Evolutionary conservation across 2,329 filamentous ascomycete species (phyloP).

Genomic region (Curvularia lunata): DNA sequence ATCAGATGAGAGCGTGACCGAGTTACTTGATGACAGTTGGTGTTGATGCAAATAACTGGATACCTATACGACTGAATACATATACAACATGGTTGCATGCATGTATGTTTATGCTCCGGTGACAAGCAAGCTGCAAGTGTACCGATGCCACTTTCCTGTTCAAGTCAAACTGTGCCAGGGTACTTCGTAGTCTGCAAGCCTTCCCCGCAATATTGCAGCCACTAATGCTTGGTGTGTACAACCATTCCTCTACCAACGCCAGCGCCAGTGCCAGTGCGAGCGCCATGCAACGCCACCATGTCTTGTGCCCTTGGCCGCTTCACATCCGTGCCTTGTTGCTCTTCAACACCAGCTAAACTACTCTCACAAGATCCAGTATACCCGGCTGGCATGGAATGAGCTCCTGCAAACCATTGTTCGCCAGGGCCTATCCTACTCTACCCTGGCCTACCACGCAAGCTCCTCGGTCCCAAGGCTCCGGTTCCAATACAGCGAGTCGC

Average conservation of each 20-base stretch:
- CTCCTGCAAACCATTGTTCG: conserved; percentile 6
- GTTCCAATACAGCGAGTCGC: conserved; percentile 1
- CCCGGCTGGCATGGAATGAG: conserved; percentile 8
- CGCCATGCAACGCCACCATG: background rate
- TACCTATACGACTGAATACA: background rate
- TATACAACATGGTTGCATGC: background rate
- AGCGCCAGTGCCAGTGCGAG: background rate
- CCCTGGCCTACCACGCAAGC: conserved; percentile 2
- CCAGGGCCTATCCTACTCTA: background rate
- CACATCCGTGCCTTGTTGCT: conserved; percentile 15
- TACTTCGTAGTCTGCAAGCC: conserved; percentile 5
- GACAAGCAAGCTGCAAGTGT: conserved; percentile 8
- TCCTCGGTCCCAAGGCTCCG: background rate
- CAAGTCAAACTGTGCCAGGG: conserved; percentile 1
- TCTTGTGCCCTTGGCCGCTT: background rate
- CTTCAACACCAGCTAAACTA: conserved; percentile 21
- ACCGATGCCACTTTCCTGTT: conserved; percentile 10
- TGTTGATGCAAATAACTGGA: background rate
- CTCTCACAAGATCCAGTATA: conserved; percentile 25
- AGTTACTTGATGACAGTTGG: background rate
- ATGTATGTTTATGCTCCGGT: background rate
- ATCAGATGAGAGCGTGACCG: conserved; percentile 3
- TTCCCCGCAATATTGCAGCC: conserved; percentile 18
- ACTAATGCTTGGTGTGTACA: conserved; percentile 2
- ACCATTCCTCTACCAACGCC: background rate